Conservation (phyloP, 1,284 basidiomycete species). For the Cystobasidium sp. region DNA sequence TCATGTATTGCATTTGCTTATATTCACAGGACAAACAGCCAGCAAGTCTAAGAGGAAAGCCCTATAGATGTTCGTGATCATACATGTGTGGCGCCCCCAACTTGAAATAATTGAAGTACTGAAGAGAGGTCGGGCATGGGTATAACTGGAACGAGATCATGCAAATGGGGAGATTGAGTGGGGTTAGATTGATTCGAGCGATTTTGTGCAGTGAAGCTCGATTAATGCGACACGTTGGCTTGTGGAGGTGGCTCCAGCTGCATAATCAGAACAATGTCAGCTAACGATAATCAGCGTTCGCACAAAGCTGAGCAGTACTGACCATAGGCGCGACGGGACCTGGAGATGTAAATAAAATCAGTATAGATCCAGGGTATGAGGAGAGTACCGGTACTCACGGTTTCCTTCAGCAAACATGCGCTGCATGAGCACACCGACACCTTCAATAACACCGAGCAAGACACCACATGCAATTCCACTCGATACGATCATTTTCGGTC, state of each 20-base stretch:
- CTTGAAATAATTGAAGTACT: too few relatives aligned
- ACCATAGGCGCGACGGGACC: slow-evolving; percentile 29
- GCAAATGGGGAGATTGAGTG: neutral
- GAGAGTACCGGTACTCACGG: slow-evolving; percentile 3
- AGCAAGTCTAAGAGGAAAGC: too few relatives aligned
- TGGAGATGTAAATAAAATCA: neutral
- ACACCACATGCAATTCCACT: slow-evolving; percentile 96
- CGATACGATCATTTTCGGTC: slow-evolving; percentile 84
- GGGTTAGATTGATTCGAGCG: neutral
- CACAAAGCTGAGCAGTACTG: neutral
- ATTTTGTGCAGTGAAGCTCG: neutral
- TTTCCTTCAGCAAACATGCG: slow-evolving; percentile 65
- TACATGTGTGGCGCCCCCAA: too few relatives aligned
- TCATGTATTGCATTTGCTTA: too few relatives aligned
- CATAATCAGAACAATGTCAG: neutral
- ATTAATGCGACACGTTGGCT: neutral
- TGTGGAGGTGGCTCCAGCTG: slow-evolving; percentile 35
- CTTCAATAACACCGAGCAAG: slow-evolving; percentile 82
- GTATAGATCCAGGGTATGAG: neutral
- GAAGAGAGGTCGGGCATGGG: too few relatives aligned
- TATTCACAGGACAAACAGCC: too few relatives aligned
- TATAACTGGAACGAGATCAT: too few relatives aligned
- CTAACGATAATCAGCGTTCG: neutral
- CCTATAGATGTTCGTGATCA: too few relatives aligned
- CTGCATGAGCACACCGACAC: slow-evolving; percentile 84